phyloP scores from a whole-genome alignment of 495 filamentous ascomycete genomes.

The Hypoxylon cercidicola region DNA sequence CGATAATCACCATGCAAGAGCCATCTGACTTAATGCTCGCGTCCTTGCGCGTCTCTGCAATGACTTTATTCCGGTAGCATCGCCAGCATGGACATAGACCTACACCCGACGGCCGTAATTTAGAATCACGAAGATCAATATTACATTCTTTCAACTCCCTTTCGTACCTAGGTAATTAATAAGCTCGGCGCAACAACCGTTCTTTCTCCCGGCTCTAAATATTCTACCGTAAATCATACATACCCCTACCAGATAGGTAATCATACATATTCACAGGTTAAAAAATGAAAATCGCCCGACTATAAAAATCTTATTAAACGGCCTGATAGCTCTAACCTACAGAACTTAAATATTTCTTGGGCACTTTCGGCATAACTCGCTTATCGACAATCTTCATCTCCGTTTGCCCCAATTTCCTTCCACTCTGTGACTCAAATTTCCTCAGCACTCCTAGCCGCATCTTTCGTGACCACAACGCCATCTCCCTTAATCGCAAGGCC shows the following conservation, averaged over 20 bases:
- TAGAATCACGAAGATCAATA: neutral
- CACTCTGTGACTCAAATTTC: slow-evolving; percentile 1
- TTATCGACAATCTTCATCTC: slow-evolving; percentile 1
- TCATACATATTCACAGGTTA: neutral
- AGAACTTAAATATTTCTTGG: neutral
- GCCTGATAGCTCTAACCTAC: neutral
- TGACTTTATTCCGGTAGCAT: neutral
- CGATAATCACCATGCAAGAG: too few relatives aligned
- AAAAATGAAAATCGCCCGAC: neutral
- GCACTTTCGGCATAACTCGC: neutral
- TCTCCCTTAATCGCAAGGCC: slow-evolving; percentile 5
- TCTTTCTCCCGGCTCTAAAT: too few relatives aligned
- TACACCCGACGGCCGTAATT: neutral
- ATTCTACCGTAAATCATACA: too few relatives aligned
- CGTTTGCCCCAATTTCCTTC: neutral
- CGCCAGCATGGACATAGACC: neutral
- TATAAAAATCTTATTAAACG: neutral
- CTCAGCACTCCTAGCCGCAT: neutral
- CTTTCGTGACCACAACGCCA: slow-evolving; percentile 4
- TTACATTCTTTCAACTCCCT: neutral
- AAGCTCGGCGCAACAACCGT: too few relatives aligned
- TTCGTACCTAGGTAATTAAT: neutral
- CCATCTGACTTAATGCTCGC: too few relatives aligned
- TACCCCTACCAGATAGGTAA: too few relatives aligned
- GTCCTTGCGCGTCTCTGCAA: neutral